Evolutionary conservation across 306 rosid species (phyloP), one percentile per base, ranked within the genome.

Genomic region (Lupinus albus): DNA sequence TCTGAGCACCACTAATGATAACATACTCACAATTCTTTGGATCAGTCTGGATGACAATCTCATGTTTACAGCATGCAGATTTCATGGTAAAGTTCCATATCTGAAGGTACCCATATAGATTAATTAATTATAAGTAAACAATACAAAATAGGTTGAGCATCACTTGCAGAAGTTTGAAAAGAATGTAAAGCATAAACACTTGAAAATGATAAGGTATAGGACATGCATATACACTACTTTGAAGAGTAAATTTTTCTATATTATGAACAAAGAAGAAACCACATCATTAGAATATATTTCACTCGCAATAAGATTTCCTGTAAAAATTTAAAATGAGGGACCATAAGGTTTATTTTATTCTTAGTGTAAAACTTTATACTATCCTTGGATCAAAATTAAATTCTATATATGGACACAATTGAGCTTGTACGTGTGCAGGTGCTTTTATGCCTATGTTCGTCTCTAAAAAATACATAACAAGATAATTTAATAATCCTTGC

Each of bases 71-170:
- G 71, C 91, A 88, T 4, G 95, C 83, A 18, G 87, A 54, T 70
- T 88, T 88, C 91, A 88, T 82, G 41, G 87, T 15, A 84, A 88
- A 88, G 77, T 78, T 88, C 95, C 91, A 88, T 81, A 88, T 88
- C 89, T 85, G 79, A 64, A 72, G 57, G 62, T 58, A 41, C 25
- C 38, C 69, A 45, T 10, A 64, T 5, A 49, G 2, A 20, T 7
- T 17, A 15, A 17, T 50, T 46, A 25, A 44, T 16, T 15, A 66
- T 17, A 5, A 9, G 42, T 28, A 48, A 16, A 30, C 13, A 46
- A 47, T 2, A 25, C 4, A 25, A 14, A 10, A 30, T 32, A 32
- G 36, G 10, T 46, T 55, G 10, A 55, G 35, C 13, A 45, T 25
- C 33, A 15, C 20, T 39, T 54, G 42, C 18, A 18, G 12, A 64